phyloP scores from a whole-genome alignment of 306 rosid species.

The Luffa acutangula region DNA sequence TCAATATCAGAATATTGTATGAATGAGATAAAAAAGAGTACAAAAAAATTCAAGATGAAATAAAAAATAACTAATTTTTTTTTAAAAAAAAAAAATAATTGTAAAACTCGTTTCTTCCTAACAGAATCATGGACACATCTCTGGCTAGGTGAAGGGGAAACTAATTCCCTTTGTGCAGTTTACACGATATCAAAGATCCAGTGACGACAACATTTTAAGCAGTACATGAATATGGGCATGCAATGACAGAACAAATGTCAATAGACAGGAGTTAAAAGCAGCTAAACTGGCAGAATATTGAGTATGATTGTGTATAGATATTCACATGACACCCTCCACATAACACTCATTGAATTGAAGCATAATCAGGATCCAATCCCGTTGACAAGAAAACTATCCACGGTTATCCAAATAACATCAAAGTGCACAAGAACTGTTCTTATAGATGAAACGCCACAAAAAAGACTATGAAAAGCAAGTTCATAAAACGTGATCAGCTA shows the following conservation, averaged over 20 bases:
- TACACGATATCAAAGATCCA: neutral
- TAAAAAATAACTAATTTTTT: neutral
- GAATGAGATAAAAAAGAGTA: neutral
- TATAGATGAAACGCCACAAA: neutral
- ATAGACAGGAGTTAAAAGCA: neutral
- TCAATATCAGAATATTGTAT: constrained; percentile 3
- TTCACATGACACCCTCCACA: neutral
- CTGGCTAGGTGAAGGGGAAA: neutral
- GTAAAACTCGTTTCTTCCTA: neutral
- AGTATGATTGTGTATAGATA: neutral
- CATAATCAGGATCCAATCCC: neutral
- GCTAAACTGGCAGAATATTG: neutral
- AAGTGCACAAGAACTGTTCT: neutral
- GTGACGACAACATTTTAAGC: neutral
- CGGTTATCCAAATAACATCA: neutral
- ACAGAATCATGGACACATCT: neutral
- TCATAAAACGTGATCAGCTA: constrained; percentile 1
- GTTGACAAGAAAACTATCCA: neutral
- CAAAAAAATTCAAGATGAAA: neutral
- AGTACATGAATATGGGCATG: neutral
- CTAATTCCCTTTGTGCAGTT: neutral
- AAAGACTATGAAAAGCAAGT: constrained; percentile 5
- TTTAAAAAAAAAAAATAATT: neutral
- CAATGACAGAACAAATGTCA: neutral
- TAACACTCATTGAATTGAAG: neutral